Percentiles rank a stretch among this genome's conserved stretches.
Evolutionary conservation across 176 grass and related monocot species (phyloP).

Genomic region (Phyllostachys edulis): DNA sequence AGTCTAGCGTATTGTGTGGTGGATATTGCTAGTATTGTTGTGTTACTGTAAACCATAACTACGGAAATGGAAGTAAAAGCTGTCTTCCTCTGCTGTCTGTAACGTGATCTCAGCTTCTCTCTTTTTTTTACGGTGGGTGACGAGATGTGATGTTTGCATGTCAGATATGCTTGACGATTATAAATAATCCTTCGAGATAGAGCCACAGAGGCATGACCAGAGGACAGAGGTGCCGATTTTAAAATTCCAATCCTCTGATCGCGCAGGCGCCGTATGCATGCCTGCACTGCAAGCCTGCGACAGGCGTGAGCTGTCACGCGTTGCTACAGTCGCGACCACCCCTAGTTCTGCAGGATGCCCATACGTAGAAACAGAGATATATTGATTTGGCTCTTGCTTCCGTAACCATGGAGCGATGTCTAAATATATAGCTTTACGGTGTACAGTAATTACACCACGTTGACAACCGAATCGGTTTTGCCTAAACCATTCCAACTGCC

Average conservation of each 20-base stretch:
- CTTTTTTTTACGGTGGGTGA: no score
- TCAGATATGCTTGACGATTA: not conserved
- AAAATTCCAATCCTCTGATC: not conserved
- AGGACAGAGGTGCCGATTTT: not conserved
- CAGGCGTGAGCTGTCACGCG: constrained; percentile 7
- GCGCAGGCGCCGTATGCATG: not conserved
- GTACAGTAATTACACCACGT: no score
- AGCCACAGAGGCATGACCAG: no score
- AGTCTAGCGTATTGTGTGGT: not conserved
- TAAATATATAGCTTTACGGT: no score
- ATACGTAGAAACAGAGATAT: no score
- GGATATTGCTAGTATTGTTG: constrained; percentile 7
- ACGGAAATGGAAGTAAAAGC: constrained; percentile 22
- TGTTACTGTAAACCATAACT: constrained; percentile 25
- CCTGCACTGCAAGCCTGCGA: not conserved
- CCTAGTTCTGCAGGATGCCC: not conserved
- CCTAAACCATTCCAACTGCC: no score
- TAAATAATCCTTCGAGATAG: not conserved
- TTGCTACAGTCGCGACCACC: not conserved
- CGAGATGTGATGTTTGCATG: constrained; percentile 26
- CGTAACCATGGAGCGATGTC: no score
- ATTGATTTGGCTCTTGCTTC: no score
- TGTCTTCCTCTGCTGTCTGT: not conserved
- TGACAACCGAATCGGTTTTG: no score
- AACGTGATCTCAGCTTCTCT: not conserved